Percentiles rank a stretch among this genome's conserved stretches.
Conservation (phyloP, 1,284 basidiomycete genomes). For the Moesziomyces sp. region DNA sequence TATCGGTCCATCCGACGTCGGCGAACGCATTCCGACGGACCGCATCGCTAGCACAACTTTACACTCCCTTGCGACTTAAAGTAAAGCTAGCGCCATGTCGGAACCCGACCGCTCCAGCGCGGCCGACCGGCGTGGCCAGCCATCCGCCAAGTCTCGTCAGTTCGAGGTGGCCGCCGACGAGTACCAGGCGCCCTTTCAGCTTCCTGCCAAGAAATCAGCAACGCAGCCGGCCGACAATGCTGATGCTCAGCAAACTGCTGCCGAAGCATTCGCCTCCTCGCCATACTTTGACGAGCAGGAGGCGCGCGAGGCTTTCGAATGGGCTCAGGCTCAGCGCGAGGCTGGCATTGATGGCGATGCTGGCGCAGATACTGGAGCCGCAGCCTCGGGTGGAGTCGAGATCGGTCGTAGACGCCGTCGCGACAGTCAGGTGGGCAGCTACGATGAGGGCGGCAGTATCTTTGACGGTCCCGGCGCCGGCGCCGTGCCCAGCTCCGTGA, state of each 20-base stretch:
- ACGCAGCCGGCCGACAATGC: not conserved
- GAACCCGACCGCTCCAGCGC: slow-evolving; percentile 19
- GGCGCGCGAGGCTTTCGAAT: slow-evolving; percentile 56
- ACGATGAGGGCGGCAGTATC: slow-evolving; percentile 61
- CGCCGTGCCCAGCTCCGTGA: slow-evolving; percentile 62
- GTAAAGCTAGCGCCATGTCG: slow-evolving; percentile 9
- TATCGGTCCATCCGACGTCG: not conserved
- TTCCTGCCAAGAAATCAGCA: slow-evolving; percentile 19
- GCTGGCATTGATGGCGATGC: slow-evolving; percentile 8
- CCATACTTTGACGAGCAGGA: slow-evolving; percentile 66
- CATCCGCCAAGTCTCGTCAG: slow-evolving; percentile 31
- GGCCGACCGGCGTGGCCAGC: slow-evolving; percentile 13
- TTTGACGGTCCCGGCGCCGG: slow-evolving; percentile 66
- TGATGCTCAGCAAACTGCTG: not conserved
- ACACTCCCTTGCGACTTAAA: not conserved
- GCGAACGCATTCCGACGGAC: not conserved
- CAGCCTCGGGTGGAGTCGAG: slow-evolving; percentile 9
- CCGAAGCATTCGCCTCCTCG: slow-evolving; percentile 36
- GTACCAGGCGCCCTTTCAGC: slow-evolving; percentile 63
- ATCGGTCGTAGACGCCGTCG: slow-evolving; percentile 45
- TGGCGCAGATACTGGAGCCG: not conserved
- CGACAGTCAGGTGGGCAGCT: slow-evolving; percentile 65
- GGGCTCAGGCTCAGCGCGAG: slow-evolving; percentile 40
- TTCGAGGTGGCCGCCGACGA: slow-evolving; percentile 59
- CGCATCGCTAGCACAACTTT: not conserved